These are phyloP conservation scores for Daldinia grandis DNA, from an alignment of 495 filamentous ascomycete species.

Conservation along the genomic window DNA sequence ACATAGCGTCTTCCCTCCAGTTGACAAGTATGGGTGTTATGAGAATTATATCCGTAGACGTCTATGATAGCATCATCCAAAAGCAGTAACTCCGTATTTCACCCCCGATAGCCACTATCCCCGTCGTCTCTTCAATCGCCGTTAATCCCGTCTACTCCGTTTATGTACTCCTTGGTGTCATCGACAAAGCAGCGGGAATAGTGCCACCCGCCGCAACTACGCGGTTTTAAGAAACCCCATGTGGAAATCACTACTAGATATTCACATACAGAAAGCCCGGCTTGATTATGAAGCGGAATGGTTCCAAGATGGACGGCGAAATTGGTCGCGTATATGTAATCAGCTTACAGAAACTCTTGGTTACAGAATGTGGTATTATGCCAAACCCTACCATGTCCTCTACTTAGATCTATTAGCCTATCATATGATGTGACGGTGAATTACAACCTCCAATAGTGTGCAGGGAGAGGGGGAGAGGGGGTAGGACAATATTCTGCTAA, in stretches of 20 bases:
- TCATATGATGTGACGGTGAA: neutral
- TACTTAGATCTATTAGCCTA: neutral
- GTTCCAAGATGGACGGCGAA: neutral
- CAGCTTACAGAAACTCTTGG: neutral
- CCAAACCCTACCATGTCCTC: neutral
- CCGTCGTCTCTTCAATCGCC: conserved; percentile 1
- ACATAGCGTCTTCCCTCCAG: neutral
- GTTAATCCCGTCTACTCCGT: conserved; percentile 19
- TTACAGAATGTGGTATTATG: neutral
- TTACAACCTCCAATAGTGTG: neutral
- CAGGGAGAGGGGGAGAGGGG: neutral
- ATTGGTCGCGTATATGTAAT: neutral
- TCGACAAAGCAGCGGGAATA: neutral
- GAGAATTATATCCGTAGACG: neutral
- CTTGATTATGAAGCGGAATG: neutral
- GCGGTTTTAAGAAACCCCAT: neutral
- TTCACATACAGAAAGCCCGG: neutral
- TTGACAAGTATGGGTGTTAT: neutral
- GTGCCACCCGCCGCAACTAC: neutral
- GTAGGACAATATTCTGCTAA: neutral
- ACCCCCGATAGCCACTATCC: neutral
- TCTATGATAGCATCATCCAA: neutral
- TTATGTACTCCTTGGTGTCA: neutral
- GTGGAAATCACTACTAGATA: neutral
- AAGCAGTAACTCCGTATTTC: conserved; percentile 26